phyloP scores from a whole-genome alignment of 106 monocot genomes.

The Allium cepa region DNA sequence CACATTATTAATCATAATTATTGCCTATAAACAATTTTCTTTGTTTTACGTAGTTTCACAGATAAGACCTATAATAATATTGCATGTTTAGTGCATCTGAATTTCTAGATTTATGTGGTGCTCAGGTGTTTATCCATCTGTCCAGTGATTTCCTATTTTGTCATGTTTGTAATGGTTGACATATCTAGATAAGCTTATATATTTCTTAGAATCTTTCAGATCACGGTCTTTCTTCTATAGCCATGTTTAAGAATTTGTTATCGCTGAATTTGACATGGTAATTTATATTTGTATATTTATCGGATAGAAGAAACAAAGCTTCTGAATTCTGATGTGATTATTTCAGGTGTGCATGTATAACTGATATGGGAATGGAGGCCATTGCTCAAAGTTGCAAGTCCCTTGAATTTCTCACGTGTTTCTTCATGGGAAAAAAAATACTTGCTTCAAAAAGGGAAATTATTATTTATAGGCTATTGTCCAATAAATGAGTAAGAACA shows the following conservation, averaged over 20 bases:
- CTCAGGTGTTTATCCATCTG: no score
- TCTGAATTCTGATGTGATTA: no score
- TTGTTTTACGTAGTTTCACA: conserved; percentile 56
- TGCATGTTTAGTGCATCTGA: conserved; percentile 37
- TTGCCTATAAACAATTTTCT: conserved; percentile 1
- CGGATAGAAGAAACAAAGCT: no score
- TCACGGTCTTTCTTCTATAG: conserved; percentile 59
- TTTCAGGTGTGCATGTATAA: no score
- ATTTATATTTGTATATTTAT: no score
- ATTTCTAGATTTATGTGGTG: conserved; percentile 84
- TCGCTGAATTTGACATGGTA: conserved; percentile 91
- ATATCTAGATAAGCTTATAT: background rate
- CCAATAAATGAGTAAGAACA: no score
- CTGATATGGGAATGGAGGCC: no score
- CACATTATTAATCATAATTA: background rate
- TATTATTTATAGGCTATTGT: no score
- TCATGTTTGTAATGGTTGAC: background rate
- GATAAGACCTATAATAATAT: conserved; percentile 63
- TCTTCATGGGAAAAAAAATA: no score
- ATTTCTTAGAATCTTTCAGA: conserved; percentile 51
- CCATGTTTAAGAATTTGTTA: conserved; percentile 51
- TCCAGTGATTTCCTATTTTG: conserved; percentile 1
- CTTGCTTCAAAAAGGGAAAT: no score
- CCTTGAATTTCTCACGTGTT: no score
- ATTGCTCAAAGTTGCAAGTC: no score